phyloP scores from a whole-genome alignment of 257 asterid genomes.

The Buddleja alternifolia region DNA sequence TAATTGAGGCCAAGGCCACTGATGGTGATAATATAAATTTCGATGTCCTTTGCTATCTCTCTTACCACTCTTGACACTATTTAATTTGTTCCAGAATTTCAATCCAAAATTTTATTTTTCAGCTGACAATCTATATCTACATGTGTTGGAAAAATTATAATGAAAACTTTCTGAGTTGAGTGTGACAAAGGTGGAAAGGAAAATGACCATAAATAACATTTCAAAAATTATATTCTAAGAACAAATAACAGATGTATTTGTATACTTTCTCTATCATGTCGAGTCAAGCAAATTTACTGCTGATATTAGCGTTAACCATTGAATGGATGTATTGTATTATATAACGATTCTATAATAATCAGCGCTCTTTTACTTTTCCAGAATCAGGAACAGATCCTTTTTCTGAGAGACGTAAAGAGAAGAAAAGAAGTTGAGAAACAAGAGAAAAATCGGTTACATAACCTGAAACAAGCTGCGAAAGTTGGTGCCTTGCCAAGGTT shows the following conservation, averaged over 20 bases:
- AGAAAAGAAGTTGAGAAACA: constrained; percentile 84
- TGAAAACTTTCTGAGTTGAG: background rate
- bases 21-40: constrained; percentile 56
- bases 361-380: constrained; percentile 26
- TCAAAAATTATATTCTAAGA: background rate
- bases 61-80: too few species aligned
- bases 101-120: constrained; percentile 2
- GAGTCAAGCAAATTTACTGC: background rate
- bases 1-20: constrained; percentile 88
- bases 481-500: constrained; percentile 95
- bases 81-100: too few species aligned
- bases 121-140: background rate
- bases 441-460: constrained; percentile 69
- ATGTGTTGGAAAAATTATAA: background rate
- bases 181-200: constrained; percentile 17
- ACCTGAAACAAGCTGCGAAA: constrained; percentile 83
- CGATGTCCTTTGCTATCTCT: background rate
- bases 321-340: background rate
- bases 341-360: constrained; percentile 18
- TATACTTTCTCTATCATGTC: background rate
- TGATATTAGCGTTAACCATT: background rate
- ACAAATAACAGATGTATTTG: background rate
- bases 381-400: constrained; percentile 95
- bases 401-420: constrained; percentile 74
- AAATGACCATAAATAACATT: background rate